phyloP scores from a whole-genome alignment of 306 rosid species.

The Fragaria ananassa region DNA sequence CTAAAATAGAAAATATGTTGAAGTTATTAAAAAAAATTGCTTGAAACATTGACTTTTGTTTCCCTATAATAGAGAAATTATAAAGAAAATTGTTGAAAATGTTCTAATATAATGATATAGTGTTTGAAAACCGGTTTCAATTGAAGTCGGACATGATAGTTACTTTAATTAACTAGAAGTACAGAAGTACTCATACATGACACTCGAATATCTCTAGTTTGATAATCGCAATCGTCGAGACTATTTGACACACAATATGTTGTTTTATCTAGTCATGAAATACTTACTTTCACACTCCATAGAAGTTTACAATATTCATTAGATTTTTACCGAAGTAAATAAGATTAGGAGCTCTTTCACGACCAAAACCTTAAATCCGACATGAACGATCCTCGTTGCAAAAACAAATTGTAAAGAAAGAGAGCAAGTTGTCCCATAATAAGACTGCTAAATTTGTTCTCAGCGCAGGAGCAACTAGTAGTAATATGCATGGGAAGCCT shows the following conservation, averaged over 20 bases:
- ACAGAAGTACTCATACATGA: background rate
- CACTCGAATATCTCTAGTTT: background rate
- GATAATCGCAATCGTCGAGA: background rate
- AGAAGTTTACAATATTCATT: background rate
- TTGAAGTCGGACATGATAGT: no score
- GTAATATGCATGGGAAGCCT: background rate
- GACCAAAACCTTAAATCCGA: background rate
- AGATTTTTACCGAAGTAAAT: background rate
- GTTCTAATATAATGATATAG: no score
- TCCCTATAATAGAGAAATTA: no score
- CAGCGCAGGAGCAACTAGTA: background rate
- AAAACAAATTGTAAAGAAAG: background rate
- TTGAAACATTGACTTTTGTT: no score
- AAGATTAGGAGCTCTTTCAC: background rate
- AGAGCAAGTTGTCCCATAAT: conserved; percentile 1
- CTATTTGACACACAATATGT: no score
- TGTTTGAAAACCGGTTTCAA: background rate
- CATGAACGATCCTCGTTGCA: background rate
- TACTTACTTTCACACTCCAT: background rate
- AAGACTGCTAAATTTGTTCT: conserved; percentile 5
- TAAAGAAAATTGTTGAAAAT: no score
- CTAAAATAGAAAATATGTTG: no score
- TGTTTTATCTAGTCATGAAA: background rate
- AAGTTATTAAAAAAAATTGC: no score
- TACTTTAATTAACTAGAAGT: no score